phyloP scores from a whole-genome alignment of 208 protist genomes.

The Novymonas esmeraldas region DNA sequence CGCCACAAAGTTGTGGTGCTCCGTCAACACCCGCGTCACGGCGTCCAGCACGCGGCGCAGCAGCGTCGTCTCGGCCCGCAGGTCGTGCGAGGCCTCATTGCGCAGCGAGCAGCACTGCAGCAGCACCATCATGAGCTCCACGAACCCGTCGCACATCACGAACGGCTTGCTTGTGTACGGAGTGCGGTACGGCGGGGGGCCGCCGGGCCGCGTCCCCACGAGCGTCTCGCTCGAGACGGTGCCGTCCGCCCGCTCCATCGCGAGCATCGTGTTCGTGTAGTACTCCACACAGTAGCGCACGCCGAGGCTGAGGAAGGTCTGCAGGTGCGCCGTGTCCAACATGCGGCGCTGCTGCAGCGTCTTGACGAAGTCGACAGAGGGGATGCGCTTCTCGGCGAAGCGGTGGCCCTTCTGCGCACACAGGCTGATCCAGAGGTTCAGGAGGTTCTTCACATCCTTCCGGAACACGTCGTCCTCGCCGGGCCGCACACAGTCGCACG shows the following conservation, averaged over 20 bases:
- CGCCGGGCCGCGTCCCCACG: slow-evolving; percentile 53
- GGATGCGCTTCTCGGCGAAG: slow-evolving; percentile 47
- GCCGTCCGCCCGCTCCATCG: slow-evolving; percentile 72
- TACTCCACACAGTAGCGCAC: slow-evolving; percentile 91
- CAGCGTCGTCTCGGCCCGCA: slow-evolving; percentile 69
- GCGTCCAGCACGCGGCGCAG: slow-evolving; percentile 79
- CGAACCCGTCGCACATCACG: slow-evolving; percentile 90
- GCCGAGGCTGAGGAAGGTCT: slow-evolving; percentile 81
- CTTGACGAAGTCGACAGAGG: slow-evolving; percentile 72
- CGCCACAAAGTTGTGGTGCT: slow-evolving; percentile 75
- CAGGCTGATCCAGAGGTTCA: slow-evolving; percentile 87
- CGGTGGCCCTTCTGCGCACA: slow-evolving; percentile 47
- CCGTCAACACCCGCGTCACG: slow-evolving; percentile 65
- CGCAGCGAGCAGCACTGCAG: slow-evolving; percentile 79
- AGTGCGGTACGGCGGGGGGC: slow-evolving; percentile 67
- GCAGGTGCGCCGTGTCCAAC: slow-evolving; percentile 79
- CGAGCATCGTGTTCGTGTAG: slow-evolving; percentile 77
- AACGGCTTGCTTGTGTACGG: slow-evolving; percentile 66
- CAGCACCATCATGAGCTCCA: slow-evolving; percentile 94
- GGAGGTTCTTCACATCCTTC: slow-evolving; percentile 55
- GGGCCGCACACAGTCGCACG: slow-evolving; percentile 33
- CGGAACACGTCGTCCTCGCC: slow-evolving; percentile 52
- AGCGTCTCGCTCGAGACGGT: slow-evolving; percentile 19
- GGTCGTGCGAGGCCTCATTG: slow-evolving; percentile 51
- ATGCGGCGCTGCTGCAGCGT: slow-evolving; percentile 83